Percentiles rank a stretch among this genome's conserved stretches.
Conservation (phyloP, 2,329 filamentous ascomycete genomes). For the Calcarisporium arbuscula region DNA sequence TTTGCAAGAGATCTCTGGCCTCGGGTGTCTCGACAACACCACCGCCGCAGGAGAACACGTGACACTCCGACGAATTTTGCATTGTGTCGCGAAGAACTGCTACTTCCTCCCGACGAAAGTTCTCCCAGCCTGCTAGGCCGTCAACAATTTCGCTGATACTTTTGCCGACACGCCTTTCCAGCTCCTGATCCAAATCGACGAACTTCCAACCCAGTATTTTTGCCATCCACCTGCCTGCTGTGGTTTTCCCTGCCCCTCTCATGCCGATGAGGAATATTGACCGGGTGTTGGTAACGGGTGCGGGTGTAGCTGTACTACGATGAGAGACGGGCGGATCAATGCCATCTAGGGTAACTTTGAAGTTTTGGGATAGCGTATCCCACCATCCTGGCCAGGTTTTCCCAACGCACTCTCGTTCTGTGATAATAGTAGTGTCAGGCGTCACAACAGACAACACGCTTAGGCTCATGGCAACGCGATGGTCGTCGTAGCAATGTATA, state of each 20-base stretch:
- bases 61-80: conserved; percentile 64
- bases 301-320: conserved; percentile 10
- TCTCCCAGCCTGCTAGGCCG: conserved; percentile 69
- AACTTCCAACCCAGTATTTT: conserved; percentile 69
- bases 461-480: conserved; percentile 97
- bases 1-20: conserved; percentile 67
- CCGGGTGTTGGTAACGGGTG: conserved; percentile 30
- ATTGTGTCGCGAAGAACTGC: conserved; percentile 67
- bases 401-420: conserved; percentile 86
- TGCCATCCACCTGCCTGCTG: conserved; percentile 80
- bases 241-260: conserved; percentile 95
- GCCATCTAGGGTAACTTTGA: conserved; percentile 71
- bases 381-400: conserved; percentile 99
- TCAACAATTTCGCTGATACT: conserved; percentile 84
- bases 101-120: conserved; percentile 75
- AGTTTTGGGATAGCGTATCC: conserved; percentile 77
- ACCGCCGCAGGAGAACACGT: conserved; percentile 90
- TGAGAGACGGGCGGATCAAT: conserved; percentile 45
- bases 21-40: conserved; percentile 83
- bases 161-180: conserved; percentile 67
- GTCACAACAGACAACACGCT: conserved; percentile 75
- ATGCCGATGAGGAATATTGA: conserved; percentile 96
- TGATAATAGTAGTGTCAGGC: conserved; percentile 66
- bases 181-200: conserved; percentile 79
- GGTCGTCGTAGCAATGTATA: conserved; percentile 93